These are phyloP conservation scores for Obba rivulosa DNA, from an alignment of 768 basidiomycete species.

Conservation along the genomic window DNA sequence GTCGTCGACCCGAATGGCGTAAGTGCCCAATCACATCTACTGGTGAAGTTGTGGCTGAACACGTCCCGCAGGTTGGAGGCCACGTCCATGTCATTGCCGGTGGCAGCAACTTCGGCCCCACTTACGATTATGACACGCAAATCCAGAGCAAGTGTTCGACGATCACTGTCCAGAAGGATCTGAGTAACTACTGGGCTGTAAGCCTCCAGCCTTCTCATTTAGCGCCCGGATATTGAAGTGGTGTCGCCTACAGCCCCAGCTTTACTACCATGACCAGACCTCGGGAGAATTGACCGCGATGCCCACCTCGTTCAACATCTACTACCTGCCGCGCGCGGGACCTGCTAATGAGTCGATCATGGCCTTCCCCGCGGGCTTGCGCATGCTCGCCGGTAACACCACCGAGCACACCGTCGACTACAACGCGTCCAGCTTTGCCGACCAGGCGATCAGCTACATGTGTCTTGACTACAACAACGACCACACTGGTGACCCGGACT, in stretches of 20 bases:
- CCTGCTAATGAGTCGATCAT: conserved; percentile 14
- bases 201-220: neutral
- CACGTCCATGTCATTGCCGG: conserved; percentile 15
- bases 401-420: conserved; percentile 19
- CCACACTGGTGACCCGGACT: conserved; percentile 14
- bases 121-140: conserved; percentile 8
- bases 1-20: conserved; percentile 9
- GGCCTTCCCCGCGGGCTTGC: conserved; percentile 21
- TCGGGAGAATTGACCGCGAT: conserved; percentile 12
- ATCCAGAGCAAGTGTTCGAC: conserved; percentile 13
- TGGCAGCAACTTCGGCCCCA: conserved; percentile 8
- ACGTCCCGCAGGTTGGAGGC: conserved; percentile 4
- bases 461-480: conserved; percentile 22
- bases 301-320: conserved; percentile 16
- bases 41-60: too few species aligned
- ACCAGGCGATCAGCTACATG: conserved; percentile 30
- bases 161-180: conserved; percentile 16
- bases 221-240: too few species aligned
- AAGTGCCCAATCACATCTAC: neutral
- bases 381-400: conserved; percentile 27
- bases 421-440: conserved; percentile 22
- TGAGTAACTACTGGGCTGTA: conserved; percentile 22
- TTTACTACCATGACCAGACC: conserved; percentile 16
- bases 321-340: conserved; percentile 19
- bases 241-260: conserved; percentile 14